These are phyloP conservation scores for Plantago major DNA, from an alignment of 257 asterid genomes.

Conservation along the genomic window DNA sequence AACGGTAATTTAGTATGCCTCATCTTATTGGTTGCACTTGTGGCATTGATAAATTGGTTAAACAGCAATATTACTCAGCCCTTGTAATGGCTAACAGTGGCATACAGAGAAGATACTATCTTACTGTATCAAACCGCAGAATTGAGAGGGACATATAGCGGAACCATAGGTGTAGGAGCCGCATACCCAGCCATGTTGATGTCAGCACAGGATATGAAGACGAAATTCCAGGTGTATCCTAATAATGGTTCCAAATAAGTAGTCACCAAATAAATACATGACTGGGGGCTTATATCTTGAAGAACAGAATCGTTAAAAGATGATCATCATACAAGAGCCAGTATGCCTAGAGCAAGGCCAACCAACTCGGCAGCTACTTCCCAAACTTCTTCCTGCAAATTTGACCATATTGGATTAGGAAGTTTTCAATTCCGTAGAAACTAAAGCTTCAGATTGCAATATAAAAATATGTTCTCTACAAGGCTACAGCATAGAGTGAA, in stretches of 20 bases:
- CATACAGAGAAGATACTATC: conserved; percentile 19
- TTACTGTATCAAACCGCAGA: conserved; percentile 77
- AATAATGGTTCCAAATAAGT: conserved; percentile 36
- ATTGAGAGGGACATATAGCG: conserved; percentile 87
- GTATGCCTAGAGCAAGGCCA: conserved; percentile 86
- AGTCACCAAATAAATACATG: conserved; percentile 24
- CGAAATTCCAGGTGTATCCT: conserved; percentile 75
- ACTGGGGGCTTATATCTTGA: conserved; percentile 19
- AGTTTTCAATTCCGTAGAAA: conserved; percentile 4
- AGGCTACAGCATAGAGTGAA: conserved; percentile 2
- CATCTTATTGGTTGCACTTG: neutral
- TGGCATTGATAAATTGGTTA: neutral
- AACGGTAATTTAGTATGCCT: too few species aligned
- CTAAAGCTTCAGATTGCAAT: conserved; percentile 2
- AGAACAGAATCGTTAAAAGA: conserved; percentile 9
- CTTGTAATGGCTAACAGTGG: neutral
- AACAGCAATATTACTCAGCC: neutral
- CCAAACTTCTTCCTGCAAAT: conserved; percentile 95
- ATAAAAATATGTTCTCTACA: conserved; percentile 1
- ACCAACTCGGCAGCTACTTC: conserved; percentile 94
- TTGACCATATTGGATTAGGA: conserved; percentile 11
- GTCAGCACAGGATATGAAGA: conserved; percentile 59
- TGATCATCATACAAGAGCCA: conserved; percentile 59
- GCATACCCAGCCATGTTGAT: conserved; percentile 67
- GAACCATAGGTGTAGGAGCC: conserved; percentile 88